Evolutionary conservation across 352 stramenopile species (phyloP), one percentile per base, ranked within the genome.

Genomic region (Phytophthora brassicae): DNA sequence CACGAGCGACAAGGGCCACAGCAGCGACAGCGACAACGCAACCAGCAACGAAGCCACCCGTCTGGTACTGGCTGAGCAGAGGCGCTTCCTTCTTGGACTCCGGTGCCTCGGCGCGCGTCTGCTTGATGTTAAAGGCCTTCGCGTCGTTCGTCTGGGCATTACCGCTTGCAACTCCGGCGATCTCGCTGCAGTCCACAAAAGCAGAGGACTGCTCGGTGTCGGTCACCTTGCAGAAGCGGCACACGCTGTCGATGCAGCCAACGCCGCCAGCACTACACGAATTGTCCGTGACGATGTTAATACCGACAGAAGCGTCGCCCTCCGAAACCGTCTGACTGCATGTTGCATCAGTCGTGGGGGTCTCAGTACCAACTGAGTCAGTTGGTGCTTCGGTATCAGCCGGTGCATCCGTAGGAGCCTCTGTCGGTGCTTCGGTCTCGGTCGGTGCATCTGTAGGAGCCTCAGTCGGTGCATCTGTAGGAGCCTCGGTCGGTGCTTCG

Each of bases 221-320:
- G 7, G 33, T 50, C 4, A 48, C 47, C 51, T 81, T 81, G 58
- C 73, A 83, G 62, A 78, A 81, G 49, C 75, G 75, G 62, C 75
- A 84, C 8, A 81, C 53, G 28, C 31, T 54, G 20, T 74, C 63
- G n/a, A 79, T 68, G 24, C 75, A 84, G 4, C 75, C 75, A 12
- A 71, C 26, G 12, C 75, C 75, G 8, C 72, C 75, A 4, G 31
- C 31, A n/a, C 42, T 53, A 38, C 75, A 84, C 6, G 50, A 64
- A 2, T 46, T 43, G 20, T 84, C 75, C 2, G 72, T 70, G 20
- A 75, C 38, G 23, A 81, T 68, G 6, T 71, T 64, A 45, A 83
- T 80, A 1, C 74, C 74, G 35, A 62, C 70, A 11, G 60, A 45
- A 16, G 64, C 57, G 22, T 83, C 74, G 4, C 70, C 71, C 0